A percentile compares a stretch with the other conserved stretches of the same genome.
Conservation (phyloP, 768 basidiomycete species). For the Tephrocybe rancida region DNA sequence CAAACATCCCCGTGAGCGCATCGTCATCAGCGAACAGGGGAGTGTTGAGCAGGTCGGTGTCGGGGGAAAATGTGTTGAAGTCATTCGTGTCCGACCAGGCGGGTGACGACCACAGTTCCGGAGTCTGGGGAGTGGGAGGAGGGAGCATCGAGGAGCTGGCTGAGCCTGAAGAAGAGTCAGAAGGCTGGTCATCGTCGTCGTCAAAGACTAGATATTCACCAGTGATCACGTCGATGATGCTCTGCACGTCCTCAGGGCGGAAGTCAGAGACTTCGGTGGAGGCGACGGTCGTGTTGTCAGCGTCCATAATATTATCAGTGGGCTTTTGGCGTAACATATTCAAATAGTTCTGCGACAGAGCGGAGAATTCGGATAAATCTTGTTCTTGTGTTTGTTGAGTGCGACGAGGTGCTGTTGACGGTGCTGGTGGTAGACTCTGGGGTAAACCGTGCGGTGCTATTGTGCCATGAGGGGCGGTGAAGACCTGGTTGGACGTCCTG, state of each 20-base stretch:
- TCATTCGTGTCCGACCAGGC: conserved; percentile 31
- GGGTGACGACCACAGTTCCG: conserved; percentile 19
- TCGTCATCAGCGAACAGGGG: conserved; percentile 28
- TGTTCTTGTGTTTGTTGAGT: conserved; percentile 41
- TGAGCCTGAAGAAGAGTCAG: conserved; percentile 7
- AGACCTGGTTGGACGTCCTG: conserved; percentile 68
- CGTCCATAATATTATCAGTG: conserved; percentile 34
- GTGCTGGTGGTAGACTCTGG: conserved; percentile 67
- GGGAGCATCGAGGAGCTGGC: background rate
- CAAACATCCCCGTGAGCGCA: conserved; percentile 15
- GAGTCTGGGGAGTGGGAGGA: conserved; percentile 19
- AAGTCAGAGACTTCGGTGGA: conserved; percentile 25
- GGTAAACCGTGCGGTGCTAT: conserved; percentile 83
- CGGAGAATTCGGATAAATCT: conserved; percentile 44
- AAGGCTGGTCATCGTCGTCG: background rate
- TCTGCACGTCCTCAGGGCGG: conserved; percentile 24
- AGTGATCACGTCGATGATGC: conserved; percentile 14
- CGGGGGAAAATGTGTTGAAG: conserved; percentile 25
- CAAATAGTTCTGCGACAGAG: conserved; percentile 63
- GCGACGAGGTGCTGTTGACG: conserved; percentile 57
- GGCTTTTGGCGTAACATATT: conserved; percentile 35
- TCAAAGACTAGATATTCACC: conserved; percentile 20
- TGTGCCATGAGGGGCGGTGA: conserved; percentile 65
- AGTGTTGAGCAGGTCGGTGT: conserved; percentile 23
- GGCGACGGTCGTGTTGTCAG: conserved; percentile 30